Evolutionary conservation across 345 rosid genomes (phyloP).

Genomic region (Acer negundo): DNA sequence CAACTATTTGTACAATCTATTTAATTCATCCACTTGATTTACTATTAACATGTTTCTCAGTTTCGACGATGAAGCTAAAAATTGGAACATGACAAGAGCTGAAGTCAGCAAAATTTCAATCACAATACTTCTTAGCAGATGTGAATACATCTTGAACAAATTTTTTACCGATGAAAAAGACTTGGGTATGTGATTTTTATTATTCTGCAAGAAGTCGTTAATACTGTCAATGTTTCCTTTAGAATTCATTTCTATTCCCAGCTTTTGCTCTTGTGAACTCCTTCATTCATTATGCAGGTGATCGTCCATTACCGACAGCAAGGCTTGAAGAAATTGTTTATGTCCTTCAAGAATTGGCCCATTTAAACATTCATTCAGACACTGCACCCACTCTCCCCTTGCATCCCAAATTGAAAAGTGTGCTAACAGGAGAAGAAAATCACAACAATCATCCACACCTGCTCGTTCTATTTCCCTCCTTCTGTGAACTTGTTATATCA

Average conservation of each 20-base stretch:
- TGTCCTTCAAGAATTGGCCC: conserved; percentile 68
- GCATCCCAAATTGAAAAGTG: conserved; percentile 50
- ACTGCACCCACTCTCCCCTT: conserved; percentile 71
- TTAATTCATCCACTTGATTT: conserved; percentile 21
- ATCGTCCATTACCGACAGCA: conserved; percentile 61
- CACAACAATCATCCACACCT: conserved; percentile 58
- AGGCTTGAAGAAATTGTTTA: conserved; percentile 80
- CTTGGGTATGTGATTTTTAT: conserved; percentile 49
- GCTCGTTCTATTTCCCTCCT: conserved; percentile 77
- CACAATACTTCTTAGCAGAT: conserved; percentile 63
- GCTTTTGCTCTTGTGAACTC: conserved; percentile 12
- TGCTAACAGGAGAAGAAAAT: conserved; percentile 40
- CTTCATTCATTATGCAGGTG: conserved; percentile 46
- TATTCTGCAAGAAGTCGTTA: not conserved
- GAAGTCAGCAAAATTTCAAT: conserved; percentile 80
- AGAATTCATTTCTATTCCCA: not conserved
- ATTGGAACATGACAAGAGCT: conserved; percentile 64
- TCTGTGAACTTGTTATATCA: conserved; percentile 86
- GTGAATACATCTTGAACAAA: conserved; percentile 70
- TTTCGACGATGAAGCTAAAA: conserved; percentile 43
- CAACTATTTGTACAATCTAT: not conserved
- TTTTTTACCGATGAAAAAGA: conserved; percentile 71
- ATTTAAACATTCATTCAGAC: conserved; percentile 62
- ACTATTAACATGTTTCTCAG: conserved; percentile 33
- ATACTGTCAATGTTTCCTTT: not conserved